A percentile compares a stretch with the other conserved stretches of the same genome.
phyloP scores from a whole-genome alignment of 768 basidiomycete species.

The Galerina marginata region DNA sequence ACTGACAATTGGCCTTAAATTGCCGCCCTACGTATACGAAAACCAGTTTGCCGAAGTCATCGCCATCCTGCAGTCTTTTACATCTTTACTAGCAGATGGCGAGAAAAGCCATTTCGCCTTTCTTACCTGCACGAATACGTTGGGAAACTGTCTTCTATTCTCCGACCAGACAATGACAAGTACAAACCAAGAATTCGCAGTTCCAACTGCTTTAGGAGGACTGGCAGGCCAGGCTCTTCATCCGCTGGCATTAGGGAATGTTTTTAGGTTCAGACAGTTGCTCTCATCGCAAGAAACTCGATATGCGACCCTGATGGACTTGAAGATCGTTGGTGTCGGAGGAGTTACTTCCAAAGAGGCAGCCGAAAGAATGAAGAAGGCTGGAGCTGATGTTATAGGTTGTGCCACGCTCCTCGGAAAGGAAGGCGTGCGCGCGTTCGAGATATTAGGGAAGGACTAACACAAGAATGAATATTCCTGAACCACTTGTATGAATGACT shows the following conservation, averaged over 20 bases:
- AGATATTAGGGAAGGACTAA: constrained; percentile 34
- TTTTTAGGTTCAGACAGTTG: constrained; percentile 61
- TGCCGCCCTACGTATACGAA: constrained; percentile 73
- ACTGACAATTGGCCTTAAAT: constrained; percentile 75
- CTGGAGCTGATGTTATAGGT: constrained; percentile 76
- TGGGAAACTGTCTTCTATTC: constrained; percentile 73
- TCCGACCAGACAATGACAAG: constrained; percentile 50
- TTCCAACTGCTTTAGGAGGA: constrained; percentile 72
- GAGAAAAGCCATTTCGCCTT: constrained; percentile 62
- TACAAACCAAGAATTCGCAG: constrained; percentile 46
- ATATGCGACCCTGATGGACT: constrained; percentile 44
- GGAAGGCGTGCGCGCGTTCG: constrained; percentile 59
- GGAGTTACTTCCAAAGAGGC: constrained; percentile 72
- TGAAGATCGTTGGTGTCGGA: constrained; percentile 81
- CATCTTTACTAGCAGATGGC: constrained; percentile 19
- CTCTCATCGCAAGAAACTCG: constrained; percentile 44
- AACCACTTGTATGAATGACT: too few species aligned
- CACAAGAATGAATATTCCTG: neutral
- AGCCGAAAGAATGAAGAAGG: constrained; percentile 70
- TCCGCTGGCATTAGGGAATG: constrained; percentile 79
- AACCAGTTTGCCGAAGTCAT: constrained; percentile 66
- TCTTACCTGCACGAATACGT: constrained; percentile 81
- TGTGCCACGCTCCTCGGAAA: constrained; percentile 58
- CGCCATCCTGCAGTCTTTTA: constrained; percentile 47
- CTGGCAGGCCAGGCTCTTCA: constrained; percentile 81